Conservation (phyloP, 495 filamentous ascomycete species). For the Tricharina praecox region DNA sequence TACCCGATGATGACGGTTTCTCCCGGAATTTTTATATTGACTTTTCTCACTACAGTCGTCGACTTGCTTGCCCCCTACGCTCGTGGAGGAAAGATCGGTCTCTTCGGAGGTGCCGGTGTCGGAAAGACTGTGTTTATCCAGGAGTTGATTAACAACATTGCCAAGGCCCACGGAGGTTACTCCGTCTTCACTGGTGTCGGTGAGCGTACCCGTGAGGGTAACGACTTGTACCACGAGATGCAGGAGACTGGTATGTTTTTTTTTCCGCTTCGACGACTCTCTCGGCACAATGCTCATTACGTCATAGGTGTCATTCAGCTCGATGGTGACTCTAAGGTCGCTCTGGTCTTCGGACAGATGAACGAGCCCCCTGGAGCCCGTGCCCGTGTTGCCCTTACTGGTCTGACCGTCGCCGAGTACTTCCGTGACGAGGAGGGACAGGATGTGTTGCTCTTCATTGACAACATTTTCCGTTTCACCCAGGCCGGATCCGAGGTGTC, state of each 20-base stretch:
- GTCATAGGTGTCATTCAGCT: constrained; percentile 73
- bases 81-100: constrained; percentile 99
- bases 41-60: constrained; percentile 44
- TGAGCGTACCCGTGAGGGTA: constrained; percentile 99
- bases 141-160: constrained; percentile 99
- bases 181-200: constrained; percentile 99
- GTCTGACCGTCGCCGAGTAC: constrained; percentile 78
- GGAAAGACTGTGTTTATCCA: constrained; percentile 99
- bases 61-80: constrained; percentile 96
- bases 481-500: constrained; percentile 99
- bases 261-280: constrained; percentile 1
- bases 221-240: constrained; percentile 99
- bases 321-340: constrained; percentile 98
- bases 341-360: constrained; percentile 99
- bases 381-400: constrained; percentile 98
- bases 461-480: constrained; percentile 99
- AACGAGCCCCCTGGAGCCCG: constrained; percentile 99
- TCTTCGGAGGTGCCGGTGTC: constrained; percentile 99
- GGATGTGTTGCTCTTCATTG: constrained; percentile 57
- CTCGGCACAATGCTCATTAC: constrained; percentile 4
- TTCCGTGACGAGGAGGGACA: constrained; percentile 97
- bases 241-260: constrained; percentile 59
- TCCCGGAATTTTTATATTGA: not conserved
- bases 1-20: not conserved
- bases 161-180: constrained; percentile 99